A percentile compares a stretch with the other conserved stretches of the same genome.
phyloP scores from a whole-genome alignment of 495 filamentous ascomycete species.

The Echria macrotheca region DNA sequence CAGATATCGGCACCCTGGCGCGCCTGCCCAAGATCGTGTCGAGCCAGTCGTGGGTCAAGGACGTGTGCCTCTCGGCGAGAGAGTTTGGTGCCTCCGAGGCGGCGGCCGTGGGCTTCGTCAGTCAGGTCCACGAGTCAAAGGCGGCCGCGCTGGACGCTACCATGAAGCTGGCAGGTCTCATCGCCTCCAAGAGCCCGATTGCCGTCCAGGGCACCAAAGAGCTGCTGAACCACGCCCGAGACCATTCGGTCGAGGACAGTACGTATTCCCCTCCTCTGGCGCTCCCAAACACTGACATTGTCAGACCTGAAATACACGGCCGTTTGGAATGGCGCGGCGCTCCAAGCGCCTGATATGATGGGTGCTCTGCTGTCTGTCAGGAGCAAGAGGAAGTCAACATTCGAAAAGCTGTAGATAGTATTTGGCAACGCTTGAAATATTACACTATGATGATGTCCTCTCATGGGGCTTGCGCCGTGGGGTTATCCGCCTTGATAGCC shows the following conservation, averaged over 20 bases:
- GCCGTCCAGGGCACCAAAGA: slow-evolving; percentile 93
- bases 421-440: not conserved
- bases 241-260: slow-evolving; percentile 73
- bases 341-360: slow-evolving; percentile 77
- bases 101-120: slow-evolving; percentile 75
- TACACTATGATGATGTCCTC: too few relatives aligned
- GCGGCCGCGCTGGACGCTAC: slow-evolving; percentile 55
- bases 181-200: slow-evolving; percentile 82
- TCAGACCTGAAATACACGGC: slow-evolving; percentile 73
- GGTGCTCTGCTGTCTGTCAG: slow-evolving; percentile 69
- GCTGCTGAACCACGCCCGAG: slow-evolving; percentile 78
- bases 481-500: too few relatives aligned
- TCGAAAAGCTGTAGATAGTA: slow-evolving; percentile 69
- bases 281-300: slow-evolving; percentile 11
- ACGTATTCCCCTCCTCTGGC: slow-evolving; percentile 25
- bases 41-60: slow-evolving; percentile 80
- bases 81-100: slow-evolving; percentile 78
- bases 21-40: slow-evolving; percentile 82
- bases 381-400: slow-evolving; percentile 73
- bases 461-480: too few relatives aligned
- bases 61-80: slow-evolving; percentile 74
- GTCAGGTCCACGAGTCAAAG: slow-evolving; percentile 64
- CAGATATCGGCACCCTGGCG: slow-evolving; percentile 83
- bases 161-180: slow-evolving; percentile 57
- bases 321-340: slow-evolving; percentile 77